A percentile compares a stretch with the other conserved stretches of the same genome.
Evolutionary conservation across 129 eudicot species (phyloP).

Genomic region (Chrysanthemum seticuspe): DNA sequence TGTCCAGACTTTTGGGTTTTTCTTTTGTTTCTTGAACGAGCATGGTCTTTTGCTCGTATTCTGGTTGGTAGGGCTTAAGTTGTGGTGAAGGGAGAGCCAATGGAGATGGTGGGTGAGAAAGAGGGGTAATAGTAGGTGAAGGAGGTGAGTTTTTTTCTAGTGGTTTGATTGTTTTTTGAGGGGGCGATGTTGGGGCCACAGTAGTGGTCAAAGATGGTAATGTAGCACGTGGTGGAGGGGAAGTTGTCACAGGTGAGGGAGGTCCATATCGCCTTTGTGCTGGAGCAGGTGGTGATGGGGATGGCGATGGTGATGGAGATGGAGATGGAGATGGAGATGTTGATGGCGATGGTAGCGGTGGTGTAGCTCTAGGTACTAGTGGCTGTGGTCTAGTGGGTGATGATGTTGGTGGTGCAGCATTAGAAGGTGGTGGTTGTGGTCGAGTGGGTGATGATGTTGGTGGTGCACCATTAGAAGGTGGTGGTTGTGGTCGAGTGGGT

Average conservation of each 20-base stretch:
- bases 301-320: constrained; percentile 12
- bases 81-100: constrained; percentile 56
- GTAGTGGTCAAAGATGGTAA: constrained; percentile 1
- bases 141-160: constrained; percentile 34
- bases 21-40: constrained; percentile 48
- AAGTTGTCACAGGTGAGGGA: neutral
- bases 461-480: neutral
- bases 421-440: constrained; percentile 3
- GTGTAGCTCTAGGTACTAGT: neutral
- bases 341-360: constrained; percentile 20
- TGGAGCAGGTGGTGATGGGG: constrained; percentile 1
- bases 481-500: neutral
- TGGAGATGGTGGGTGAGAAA: constrained; percentile 59
- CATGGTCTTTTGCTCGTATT: constrained; percentile 52
- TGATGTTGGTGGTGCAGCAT: constrained; percentile 18
- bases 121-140: constrained; percentile 15
- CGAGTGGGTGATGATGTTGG: neutral
- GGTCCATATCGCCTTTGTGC: neutral
- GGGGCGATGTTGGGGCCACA: constrained; percentile 22
- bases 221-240: neutral
- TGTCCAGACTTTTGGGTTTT: constrained; percentile 22
- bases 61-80: constrained; percentile 20
- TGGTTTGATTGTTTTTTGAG: constrained; percentile 26
- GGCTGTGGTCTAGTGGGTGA: constrained; percentile 22
- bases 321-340: constrained; percentile 25